Evolutionary conservation across 2,329 filamentous ascomycete genomes (phyloP).

Genomic region (Trichoderma sp.): DNA sequence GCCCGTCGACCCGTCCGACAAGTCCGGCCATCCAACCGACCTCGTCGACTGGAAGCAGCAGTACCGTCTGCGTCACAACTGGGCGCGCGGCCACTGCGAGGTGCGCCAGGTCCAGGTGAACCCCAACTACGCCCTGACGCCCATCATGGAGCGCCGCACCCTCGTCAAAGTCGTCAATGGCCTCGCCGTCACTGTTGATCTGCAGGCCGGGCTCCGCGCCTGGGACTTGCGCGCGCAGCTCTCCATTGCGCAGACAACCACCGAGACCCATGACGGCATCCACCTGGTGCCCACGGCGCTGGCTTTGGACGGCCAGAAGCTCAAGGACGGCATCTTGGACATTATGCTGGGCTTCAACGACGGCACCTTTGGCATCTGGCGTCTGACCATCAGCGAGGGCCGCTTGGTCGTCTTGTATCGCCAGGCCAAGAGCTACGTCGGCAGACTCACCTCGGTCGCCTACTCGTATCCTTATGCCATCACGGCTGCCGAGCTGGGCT

Average conservation of each 20-base stretch:
- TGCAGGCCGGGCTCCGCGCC: slow-evolving; percentile 64
- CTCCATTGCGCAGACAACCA: slow-evolving; percentile 51
- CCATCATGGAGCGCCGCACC: slow-evolving; percentile 46
- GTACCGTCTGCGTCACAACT: slow-evolving; percentile 87
- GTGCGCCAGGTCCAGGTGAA: slow-evolving; percentile 70
- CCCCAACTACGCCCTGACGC: slow-evolving; percentile 32
- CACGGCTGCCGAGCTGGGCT: slow-evolving; percentile 70
- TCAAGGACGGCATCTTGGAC: slow-evolving; percentile 47
- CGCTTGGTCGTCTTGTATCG: slow-evolving; percentile 51
- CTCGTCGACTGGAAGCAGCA: slow-evolving; percentile 80
- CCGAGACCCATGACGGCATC: slow-evolving; percentile 31
- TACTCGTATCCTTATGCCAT: slow-evolving; percentile 72
- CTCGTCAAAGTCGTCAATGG: slow-evolving; percentile 76
- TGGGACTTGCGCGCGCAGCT: slow-evolving; percentile 69
- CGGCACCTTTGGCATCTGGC: slow-evolving; percentile 70
- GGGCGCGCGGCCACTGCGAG: slow-evolving; percentile 77
- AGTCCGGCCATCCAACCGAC: slow-evolving; percentile 18
- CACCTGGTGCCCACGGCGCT: slow-evolving; percentile 56
- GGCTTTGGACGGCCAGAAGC: slow-evolving; percentile 56
- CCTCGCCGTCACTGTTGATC: slow-evolving; percentile 73
- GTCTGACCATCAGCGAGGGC: slow-evolving; percentile 45
- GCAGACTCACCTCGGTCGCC: slow-evolving; percentile 66
- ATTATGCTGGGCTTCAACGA: slow-evolving; percentile 68
- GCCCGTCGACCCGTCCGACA: slow-evolving; percentile 50
- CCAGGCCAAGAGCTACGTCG: slow-evolving; percentile 60